These are phyloP conservation scores for Fragaria ananassa DNA, from an alignment of 306 rosid genomes.

Conservation along the genomic window DNA sequence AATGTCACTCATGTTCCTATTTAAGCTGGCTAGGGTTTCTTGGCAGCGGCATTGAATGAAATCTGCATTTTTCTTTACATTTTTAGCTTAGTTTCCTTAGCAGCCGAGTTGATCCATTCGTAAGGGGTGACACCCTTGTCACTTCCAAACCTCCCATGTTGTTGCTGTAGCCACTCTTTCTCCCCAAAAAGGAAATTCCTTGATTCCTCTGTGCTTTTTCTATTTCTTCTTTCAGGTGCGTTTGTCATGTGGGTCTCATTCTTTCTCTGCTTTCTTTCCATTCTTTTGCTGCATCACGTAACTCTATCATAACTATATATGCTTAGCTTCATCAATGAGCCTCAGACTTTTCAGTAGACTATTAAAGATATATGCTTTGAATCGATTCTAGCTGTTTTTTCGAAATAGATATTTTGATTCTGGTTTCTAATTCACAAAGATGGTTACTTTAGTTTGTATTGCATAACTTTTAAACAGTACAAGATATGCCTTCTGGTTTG, in stretches of 20 bases:
- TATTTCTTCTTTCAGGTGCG: neutral
- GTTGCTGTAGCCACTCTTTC: neutral
- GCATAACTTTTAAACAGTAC: neutral
- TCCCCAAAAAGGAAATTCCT: neutral
- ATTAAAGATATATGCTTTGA: neutral
- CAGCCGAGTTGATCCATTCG: too few species aligned
- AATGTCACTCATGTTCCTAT: too few species aligned
- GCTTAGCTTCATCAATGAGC: neutral
- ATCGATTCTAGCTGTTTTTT: neutral
- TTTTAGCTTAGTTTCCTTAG: too few species aligned
- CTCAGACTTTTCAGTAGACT: neutral
- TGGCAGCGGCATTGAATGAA: too few species aligned
- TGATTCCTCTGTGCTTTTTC: neutral
- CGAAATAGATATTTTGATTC: neutral
- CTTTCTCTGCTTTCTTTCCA: neutral
- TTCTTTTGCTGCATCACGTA: neutral
- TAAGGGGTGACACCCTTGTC: too few species aligned
- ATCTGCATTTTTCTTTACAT: too few species aligned
- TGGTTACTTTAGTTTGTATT: neutral
- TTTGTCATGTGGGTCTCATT: neutral
- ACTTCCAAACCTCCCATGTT: constrained; percentile 1
- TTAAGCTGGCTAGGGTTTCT: too few species aligned
- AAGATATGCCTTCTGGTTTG: neutral
- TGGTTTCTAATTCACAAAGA: neutral
- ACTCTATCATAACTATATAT: neutral